Conservation (phyloP, 1,284 basidiomycete species). For the Puccinia sorghi region DNA sequence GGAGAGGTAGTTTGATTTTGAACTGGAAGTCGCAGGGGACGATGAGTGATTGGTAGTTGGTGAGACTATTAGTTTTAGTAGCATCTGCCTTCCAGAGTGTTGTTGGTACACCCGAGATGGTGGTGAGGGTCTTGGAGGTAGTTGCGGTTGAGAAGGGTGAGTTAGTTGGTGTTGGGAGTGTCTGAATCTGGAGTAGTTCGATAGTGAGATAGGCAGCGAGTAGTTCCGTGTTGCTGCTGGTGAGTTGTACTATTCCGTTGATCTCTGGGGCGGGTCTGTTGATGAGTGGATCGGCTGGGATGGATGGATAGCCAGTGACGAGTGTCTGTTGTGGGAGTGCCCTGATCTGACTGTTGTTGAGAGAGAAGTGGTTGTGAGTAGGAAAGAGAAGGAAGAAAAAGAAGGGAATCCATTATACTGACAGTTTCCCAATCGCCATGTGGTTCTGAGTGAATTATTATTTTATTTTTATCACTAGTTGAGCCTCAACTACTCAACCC, state of each 20-base stretch:
- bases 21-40: conserved; percentile 48
- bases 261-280: conserved; percentile 16
- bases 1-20: conserved; percentile 49
- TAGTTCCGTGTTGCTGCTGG: not conserved
- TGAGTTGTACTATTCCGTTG: conserved; percentile 16
- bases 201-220: conserved; percentile 24
- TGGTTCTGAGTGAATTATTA: no score
- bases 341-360: conserved; percentile 15
- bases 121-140: no score
- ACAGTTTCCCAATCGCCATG: no score
- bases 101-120: not conserved
- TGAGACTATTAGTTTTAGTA: not conserved
- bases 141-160: not conserved
- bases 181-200: conserved; percentile 15
- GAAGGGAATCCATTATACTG: no score
- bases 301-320: conserved; percentile 34
- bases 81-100: not conserved
- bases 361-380: no score
- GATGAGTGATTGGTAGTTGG: conserved; percentile 1
- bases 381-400: no score
- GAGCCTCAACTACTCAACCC: no score
- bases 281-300: not conserved
- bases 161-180: not conserved
- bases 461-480: no score
- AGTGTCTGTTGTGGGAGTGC: conserved; percentile 27